phyloP scores from a whole-genome alignment of 352 stramenopile genomes.

The Globisporangium orthogonon region DNA sequence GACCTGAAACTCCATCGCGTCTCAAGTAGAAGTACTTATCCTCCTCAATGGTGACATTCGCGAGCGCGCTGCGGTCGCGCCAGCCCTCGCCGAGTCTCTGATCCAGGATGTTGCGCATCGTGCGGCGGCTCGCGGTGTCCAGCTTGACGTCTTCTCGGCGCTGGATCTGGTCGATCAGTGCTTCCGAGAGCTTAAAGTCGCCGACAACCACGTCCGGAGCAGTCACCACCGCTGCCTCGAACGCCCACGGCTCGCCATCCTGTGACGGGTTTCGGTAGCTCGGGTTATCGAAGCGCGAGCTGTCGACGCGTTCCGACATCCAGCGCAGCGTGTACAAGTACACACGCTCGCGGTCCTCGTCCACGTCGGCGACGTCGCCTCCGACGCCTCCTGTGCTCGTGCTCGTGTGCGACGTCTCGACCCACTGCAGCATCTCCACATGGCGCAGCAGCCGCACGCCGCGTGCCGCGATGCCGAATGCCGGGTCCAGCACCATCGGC shows the following conservation, averaged over 20 bases:
- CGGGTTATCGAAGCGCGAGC: constrained; percentile 45
- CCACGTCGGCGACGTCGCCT: constrained; percentile 30
- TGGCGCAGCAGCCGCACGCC: constrained; percentile 53
- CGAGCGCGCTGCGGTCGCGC: constrained; percentile 29
- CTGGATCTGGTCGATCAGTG: constrained; percentile 63
- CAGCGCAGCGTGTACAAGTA: constrained; percentile 72
- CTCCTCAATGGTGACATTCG: constrained; percentile 47
- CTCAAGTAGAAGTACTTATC: constrained; percentile 45
- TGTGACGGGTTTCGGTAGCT: constrained; percentile 56
- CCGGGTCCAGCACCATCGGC: constrained; percentile 51
- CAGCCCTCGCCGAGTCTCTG: constrained; percentile 36
- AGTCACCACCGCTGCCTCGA: constrained; percentile 23
- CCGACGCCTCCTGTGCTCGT: constrained; percentile 21
- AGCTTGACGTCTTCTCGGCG: constrained; percentile 46
- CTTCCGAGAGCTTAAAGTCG: constrained; percentile 46
- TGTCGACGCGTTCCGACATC: constrained; percentile 44
- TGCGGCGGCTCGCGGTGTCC: constrained; percentile 27
- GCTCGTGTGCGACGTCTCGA: constrained; percentile 62
- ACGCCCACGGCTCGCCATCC: constrained; percentile 41
- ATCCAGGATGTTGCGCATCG: constrained; percentile 56
- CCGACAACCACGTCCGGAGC: constrained; percentile 40
- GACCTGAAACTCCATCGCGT: neutral
- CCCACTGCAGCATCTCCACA: constrained; percentile 83
- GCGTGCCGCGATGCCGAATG: constrained; percentile 58
- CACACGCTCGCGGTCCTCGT: constrained; percentile 54